Evolutionary conservation across 495 filamentous ascomycete species (phyloP).

Genomic region (Daldinia caldariorum): DNA sequence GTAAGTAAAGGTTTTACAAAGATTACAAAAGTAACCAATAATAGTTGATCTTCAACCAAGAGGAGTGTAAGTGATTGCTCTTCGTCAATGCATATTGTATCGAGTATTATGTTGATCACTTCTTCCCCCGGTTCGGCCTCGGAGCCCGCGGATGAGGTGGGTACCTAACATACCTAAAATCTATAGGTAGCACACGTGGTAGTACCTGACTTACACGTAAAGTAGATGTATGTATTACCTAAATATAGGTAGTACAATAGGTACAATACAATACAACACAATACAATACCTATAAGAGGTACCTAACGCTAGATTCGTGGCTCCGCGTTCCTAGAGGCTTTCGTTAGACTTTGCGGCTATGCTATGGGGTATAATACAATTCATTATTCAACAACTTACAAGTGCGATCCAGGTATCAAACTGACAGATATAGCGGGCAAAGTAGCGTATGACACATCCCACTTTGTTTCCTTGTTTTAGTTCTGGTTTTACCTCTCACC

Average conservation of each 20-base stretch:
- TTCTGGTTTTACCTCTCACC: not conserved
- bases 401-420: not conserved
- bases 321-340: not conserved
- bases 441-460: constrained; percentile 4
- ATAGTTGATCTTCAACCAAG: not conserved
- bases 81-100: not conserved
- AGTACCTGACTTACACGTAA: too few species aligned
- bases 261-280: too few species aligned
- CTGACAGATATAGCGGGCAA: not conserved
- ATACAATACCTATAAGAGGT: not conserved
- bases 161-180: too few species aligned
- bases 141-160: too few species aligned
- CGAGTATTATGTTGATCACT: not conserved
- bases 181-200: too few species aligned
- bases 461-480: not conserved
- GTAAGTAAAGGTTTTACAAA: not conserved
- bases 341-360: constrained; percentile 42
- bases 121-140: not conserved
- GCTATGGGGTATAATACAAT: constrained; percentile 13
- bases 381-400: not conserved
- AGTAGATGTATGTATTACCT: too few species aligned
- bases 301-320: not conserved
- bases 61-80: not conserved
- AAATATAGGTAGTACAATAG: too few species aligned
- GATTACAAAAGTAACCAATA: not conserved